Conservation (phyloP, 768 basidiomycete genomes). For the Lactarius evosmus region DNA sequence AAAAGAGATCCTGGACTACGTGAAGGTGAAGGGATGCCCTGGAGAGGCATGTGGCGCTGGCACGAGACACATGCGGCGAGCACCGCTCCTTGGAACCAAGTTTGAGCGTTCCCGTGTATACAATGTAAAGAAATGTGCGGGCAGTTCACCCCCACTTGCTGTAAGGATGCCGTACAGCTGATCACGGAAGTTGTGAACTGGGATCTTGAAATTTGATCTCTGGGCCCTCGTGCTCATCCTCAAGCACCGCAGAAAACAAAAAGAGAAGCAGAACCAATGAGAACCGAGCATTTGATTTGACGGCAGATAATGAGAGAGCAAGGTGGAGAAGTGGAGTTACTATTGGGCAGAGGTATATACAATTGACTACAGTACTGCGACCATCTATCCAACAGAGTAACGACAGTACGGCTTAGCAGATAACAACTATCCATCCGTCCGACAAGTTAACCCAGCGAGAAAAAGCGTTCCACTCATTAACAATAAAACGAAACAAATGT, state of each 20-base stretch:
- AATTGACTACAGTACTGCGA: not conserved
- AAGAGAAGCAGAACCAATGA: not conserved
- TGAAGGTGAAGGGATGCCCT: no score
- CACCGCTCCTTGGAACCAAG: not conserved
- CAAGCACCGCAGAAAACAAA: no score
- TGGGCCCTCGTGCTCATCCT: no score
- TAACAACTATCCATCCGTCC: not conserved
- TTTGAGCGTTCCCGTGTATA: not conserved
- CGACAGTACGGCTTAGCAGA: not conserved
- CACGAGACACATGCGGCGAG: no score
- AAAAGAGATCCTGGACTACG: no score
- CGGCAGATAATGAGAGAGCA: not conserved
- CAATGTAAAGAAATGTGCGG: not conserved
- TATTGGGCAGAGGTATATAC: not conserved
- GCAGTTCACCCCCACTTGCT: no score
- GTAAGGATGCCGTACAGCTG: no score
- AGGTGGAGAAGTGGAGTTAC: not conserved
- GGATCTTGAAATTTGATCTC: no score
- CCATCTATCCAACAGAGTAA: not conserved
- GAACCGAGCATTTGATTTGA: not conserved
- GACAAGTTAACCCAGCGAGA: not conserved
- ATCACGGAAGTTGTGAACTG: no score
- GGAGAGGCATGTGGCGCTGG: no score
- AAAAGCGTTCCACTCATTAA: not conserved
- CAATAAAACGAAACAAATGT: not conserved